Evolutionary conservation across 2,329 filamentous ascomycete species (phyloP), one percentile per base, ranked within the genome.

Genomic region (Pseudopyrenochaeta lycopersici): DNA sequence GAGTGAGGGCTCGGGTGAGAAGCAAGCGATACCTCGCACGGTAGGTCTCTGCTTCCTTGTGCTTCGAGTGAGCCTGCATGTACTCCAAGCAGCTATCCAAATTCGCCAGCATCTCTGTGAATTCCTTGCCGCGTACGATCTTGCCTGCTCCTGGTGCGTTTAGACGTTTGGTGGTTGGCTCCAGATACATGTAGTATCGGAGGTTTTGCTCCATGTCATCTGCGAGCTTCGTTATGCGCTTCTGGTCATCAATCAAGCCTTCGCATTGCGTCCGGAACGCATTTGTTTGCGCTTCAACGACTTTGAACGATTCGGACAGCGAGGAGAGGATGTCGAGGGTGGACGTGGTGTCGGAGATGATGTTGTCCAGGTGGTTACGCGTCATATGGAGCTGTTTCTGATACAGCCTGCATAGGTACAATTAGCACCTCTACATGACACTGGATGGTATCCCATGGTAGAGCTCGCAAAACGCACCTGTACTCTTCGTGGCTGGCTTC

Each of bases 161-260:
- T 52, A 99, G 85, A 12, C 92, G 86, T 49, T 93, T 85, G 0
- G 92, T 97, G 55, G 94, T 92, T 41, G 89, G 92, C 60, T 99
- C 95, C 5, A 99, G 84, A 71, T 97, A 97, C 17, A 90, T 87
- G 75, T 99, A 99, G 76, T 96, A 97, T 70, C 93, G 88, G n/a
- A 97, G 81, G 65, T 97, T 96, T 20, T 91, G 90, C 21, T 91
- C 89, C 51, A 99, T 89, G 53, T 92, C 89, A 62, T 96, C 87
- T 2, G 92, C 92, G 36, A 99, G 83, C 61, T 84, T 85, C 57
- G 91, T 88, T 35, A 97, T 83, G 20, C 90, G 87, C 65, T 84
- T 86, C 77, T 98, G 92, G 66, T 97, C 93, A 1, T 85, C 82
- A 27, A 98, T 80, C 2, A 99, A 82, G 51, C 91, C 90, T 71